Evolutionary conservation across 129 eudicot genomes (phyloP).

Genomic region (Tagetes erecta): DNA sequence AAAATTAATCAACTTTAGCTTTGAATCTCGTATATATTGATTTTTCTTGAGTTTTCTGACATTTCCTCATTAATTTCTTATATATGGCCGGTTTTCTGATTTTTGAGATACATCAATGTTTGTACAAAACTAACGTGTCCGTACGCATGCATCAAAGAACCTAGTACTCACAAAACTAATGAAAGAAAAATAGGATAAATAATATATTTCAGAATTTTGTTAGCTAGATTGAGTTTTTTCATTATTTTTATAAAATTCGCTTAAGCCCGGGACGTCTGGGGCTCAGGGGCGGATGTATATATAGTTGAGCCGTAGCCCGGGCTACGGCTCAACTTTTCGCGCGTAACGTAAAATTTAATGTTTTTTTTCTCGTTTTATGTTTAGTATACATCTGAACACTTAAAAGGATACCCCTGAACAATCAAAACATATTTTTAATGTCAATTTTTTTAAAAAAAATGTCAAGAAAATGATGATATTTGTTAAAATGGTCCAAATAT

Average conservation of each 20-base stretch:
- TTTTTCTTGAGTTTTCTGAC: slow-evolving; percentile 11
- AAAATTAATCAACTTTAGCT: not conserved
- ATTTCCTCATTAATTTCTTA: not conserved
- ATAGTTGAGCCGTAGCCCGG: too few relatives aligned
- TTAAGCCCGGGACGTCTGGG: not conserved
- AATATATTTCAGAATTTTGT: not conserved
- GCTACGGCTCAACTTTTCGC: too few relatives aligned
- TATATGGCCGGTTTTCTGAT: not conserved
- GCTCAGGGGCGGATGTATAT: too few relatives aligned
- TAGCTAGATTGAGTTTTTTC: not conserved
- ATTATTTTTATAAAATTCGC: not conserved
- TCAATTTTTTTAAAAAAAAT: too few relatives aligned
- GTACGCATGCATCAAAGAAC: slow-evolving; percentile 32
- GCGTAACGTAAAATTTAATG: too few relatives aligned
- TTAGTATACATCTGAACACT: too few relatives aligned
- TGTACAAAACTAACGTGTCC: slow-evolving; percentile 9
- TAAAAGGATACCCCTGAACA: too few relatives aligned
- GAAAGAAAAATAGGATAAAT: not conserved
- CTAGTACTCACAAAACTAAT: slow-evolving; percentile 25
- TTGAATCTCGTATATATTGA: not conserved
- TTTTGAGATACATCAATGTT: not conserved
- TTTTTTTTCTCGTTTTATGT: too few relatives aligned
- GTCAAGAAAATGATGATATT: too few relatives aligned
- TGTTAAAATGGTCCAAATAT: too few relatives aligned
- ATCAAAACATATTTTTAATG: too few relatives aligned